phyloP scores from a whole-genome alignment of 2,329 filamentous ascomycete species.

The Colletotrichum abscissum region DNA sequence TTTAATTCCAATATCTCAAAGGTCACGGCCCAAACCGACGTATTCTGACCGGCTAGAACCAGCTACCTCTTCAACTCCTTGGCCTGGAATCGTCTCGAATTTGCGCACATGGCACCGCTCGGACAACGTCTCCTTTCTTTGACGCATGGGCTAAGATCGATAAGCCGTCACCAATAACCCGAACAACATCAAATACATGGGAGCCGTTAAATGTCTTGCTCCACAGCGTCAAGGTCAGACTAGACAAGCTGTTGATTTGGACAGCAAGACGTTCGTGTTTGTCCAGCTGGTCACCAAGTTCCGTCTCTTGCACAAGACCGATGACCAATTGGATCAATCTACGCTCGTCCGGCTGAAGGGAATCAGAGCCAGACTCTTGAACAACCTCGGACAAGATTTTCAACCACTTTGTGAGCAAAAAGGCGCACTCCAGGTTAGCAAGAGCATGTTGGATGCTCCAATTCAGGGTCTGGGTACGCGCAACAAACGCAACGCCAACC shows the following conservation, averaged over 20 bases:
- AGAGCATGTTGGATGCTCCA: conserved; percentile 67
- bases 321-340: conserved; percentile 39
- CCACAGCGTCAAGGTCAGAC: background rate
- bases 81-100: too few relatives aligned
- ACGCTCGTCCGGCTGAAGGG: conserved; percentile 37
- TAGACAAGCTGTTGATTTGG: background rate
- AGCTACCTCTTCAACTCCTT: too few relatives aligned
- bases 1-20: too few relatives aligned
- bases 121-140: too few relatives aligned
- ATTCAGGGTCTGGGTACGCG: conserved; percentile 62
- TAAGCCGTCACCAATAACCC: background rate
- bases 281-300: conserved; percentile 35
- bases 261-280: background rate
- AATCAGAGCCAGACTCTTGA: conserved; percentile 16
- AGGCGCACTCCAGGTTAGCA: conserved; percentile 63
- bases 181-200: background rate
- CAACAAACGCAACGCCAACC: conserved; percentile 63
- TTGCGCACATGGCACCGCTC: too few relatives aligned
- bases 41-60: too few relatives aligned
- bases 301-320: conserved; percentile 41
- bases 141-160: background rate
- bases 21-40: too few relatives aligned
- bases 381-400: conserved; percentile 31
- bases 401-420: conserved; percentile 57
- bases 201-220: background rate